Conservation (phyloP, 75 land plant genomes). For the Chamaecyparis obtusa region DNA sequence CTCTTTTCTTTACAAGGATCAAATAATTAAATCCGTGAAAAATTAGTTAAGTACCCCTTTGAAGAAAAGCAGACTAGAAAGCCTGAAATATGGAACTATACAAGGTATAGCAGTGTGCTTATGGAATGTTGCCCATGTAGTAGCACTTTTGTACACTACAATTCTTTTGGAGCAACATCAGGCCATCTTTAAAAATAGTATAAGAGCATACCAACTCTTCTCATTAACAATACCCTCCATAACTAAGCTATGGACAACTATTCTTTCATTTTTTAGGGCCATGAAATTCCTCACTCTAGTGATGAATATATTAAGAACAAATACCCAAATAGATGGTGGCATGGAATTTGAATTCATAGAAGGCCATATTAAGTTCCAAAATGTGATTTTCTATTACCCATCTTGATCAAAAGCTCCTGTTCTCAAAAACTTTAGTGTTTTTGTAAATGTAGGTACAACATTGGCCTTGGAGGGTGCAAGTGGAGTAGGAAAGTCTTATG, state of each 20-base stretch:
- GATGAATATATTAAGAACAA: constrained; percentile 35
- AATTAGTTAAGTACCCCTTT: constrained; percentile 30
- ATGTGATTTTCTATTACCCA: constrained; percentile 60
- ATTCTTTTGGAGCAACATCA: constrained; percentile 33
- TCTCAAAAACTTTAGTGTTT: constrained; percentile 32
- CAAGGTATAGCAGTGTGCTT: constrained; percentile 60
- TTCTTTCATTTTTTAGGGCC: constrained; percentile 43
- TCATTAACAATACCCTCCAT: constrained; percentile 50
- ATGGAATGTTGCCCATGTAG: constrained; percentile 61
- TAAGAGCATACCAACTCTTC: constrained; percentile 49
- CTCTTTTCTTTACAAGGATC: constrained; percentile 51
- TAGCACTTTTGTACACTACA: constrained; percentile 64
- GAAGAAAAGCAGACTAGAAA: constrained; percentile 32
- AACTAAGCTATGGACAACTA: constrained; percentile 43
- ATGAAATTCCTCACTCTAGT: constrained; percentile 33
- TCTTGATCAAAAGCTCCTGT: constrained; percentile 43
- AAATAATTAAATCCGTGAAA: constrained; percentile 41
- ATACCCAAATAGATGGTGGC: constrained; percentile 31
- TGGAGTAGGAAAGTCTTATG: constrained; percentile 59
- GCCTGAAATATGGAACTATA: constrained; percentile 53
- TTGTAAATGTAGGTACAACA: constrained; percentile 37
- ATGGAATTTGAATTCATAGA: constrained; percentile 11
- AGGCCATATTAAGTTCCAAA: constrained; percentile 42
- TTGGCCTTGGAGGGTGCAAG: constrained; percentile 62
- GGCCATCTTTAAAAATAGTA: constrained; percentile 36